A percentile compares a stretch with the other conserved stretches of the same genome.
phyloP scores from a whole-genome alignment of 305 asterid species.

The Andrographis paniculata region DNA sequence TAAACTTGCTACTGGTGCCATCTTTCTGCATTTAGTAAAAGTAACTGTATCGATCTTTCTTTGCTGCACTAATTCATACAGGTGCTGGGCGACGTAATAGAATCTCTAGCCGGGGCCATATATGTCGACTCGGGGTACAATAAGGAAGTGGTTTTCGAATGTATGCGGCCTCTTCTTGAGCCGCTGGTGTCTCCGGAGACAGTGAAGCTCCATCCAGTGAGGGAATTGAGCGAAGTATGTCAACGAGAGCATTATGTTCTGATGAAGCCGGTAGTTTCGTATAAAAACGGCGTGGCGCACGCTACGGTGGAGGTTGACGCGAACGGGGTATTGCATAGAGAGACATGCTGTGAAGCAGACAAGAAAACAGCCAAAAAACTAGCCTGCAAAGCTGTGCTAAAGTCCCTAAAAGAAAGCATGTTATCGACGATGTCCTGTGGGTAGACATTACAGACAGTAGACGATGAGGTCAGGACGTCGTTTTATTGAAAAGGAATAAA shows the following conservation, averaged over 20 bases:
- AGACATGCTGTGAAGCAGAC: constrained; percentile 4
- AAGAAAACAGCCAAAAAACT: constrained; percentile 35
- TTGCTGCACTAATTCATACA: no score
- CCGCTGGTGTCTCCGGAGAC: constrained; percentile 66
- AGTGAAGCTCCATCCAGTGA: constrained; percentile 10
- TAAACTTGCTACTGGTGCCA: no score
- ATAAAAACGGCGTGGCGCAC: neutral
- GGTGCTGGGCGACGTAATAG: constrained; percentile 86
- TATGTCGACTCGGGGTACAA: constrained; percentile 60
- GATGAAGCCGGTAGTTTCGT: neutral
- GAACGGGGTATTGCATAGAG: neutral
- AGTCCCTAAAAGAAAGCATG: constrained; percentile 28
- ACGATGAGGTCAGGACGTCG: no score
- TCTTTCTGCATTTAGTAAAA: no score
- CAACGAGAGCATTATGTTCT: neutral
- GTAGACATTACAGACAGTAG: no score
- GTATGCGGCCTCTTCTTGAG: constrained; percentile 71
- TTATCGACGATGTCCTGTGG: no score
- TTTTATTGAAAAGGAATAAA: no score
- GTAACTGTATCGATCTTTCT: no score
- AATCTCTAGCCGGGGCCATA: constrained; percentile 79
- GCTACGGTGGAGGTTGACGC: neutral
- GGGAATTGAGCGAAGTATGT: neutral
- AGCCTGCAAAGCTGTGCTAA: constrained; percentile 46
- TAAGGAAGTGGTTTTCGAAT: constrained; percentile 36